Evolutionary conservation across 2,329 filamentous ascomycete genomes (phyloP).

Genomic region (Trichoderma citrinoviride): DNA sequence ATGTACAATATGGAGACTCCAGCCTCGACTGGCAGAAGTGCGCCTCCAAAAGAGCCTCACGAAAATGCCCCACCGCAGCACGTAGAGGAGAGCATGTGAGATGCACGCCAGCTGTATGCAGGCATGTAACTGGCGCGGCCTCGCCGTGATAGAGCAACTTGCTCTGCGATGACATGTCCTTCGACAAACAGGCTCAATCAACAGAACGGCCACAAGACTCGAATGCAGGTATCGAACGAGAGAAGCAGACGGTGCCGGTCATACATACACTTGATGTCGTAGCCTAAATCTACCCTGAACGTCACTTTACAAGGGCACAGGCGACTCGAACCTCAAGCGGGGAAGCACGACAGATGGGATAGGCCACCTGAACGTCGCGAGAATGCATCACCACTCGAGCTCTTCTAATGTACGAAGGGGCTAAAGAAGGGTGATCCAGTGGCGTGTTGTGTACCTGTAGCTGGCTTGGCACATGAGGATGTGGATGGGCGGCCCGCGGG

Average conservation of each 20-base stretch:
- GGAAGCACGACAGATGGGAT: not conserved
- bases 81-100: no score
- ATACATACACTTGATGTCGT: not conserved
- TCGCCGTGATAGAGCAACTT: not conserved
- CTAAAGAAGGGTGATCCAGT: not conserved
- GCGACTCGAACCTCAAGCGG: not conserved
- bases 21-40: not conserved
- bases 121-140: not conserved
- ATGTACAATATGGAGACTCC: not conserved
- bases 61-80: not conserved
- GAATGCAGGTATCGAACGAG: not conserved
- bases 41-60: constrained; percentile 4
- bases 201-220: no score
- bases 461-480: not conserved
- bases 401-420: not conserved
- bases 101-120: not conserved
- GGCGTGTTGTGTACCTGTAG: not conserved
- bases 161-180: not conserved
- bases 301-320: not conserved
- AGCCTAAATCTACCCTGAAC: not conserved
- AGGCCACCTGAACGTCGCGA: not conserved
- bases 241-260: not conserved
- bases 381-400: not conserved
- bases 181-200: not conserved
- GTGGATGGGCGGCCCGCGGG: not conserved